These are phyloP conservation scores for Aspergillus pseudonomiae DNA, from an alignment of 2,329 filamentous ascomycete genomes.

Conservation along the genomic window DNA sequence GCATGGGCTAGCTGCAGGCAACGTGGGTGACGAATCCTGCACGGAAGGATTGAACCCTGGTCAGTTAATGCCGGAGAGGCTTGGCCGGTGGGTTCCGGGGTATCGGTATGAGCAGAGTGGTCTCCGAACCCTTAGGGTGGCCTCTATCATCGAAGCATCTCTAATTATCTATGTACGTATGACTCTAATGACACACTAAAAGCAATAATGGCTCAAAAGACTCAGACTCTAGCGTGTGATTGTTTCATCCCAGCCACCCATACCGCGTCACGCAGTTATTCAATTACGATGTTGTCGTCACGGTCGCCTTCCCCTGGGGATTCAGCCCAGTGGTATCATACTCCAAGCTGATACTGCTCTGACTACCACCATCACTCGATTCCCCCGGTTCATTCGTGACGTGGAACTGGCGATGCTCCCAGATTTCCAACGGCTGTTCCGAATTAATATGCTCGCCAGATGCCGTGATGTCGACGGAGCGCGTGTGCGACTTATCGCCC, in stretches of 20 bases:
- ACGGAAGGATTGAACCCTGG: neutral
- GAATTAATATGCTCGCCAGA: conserved; percentile 16
- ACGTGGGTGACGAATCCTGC: neutral
- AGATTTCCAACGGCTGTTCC: conserved; percentile 20
- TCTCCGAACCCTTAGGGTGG: neutral
- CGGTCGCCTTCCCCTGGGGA: neutral
- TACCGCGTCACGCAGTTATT: neutral
- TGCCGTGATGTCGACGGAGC: conserved; percentile 12
- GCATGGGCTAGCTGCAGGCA: neutral
- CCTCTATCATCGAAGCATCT: neutral
- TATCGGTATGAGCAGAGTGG: neutral
- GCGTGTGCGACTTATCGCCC: conserved; percentile 10
- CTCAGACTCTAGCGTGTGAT: neutral
- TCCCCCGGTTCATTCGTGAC: conserved; percentile 20
- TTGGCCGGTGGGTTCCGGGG: neutral
- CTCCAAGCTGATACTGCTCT: conserved; percentile 10
- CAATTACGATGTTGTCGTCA: neutral
- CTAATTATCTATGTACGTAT: neutral
- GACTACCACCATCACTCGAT: conserved; percentile 6
- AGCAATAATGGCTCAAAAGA: neutral
- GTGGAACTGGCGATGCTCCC: conserved; percentile 24
- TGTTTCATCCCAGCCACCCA: neutral
- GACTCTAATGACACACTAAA: neutral
- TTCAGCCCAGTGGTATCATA: neutral
- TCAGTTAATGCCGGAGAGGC: neutral